These are phyloP conservation scores for Betula pendula DNA, from an alignment of 306 rosid genomes.

Conservation along the genomic window DNA sequence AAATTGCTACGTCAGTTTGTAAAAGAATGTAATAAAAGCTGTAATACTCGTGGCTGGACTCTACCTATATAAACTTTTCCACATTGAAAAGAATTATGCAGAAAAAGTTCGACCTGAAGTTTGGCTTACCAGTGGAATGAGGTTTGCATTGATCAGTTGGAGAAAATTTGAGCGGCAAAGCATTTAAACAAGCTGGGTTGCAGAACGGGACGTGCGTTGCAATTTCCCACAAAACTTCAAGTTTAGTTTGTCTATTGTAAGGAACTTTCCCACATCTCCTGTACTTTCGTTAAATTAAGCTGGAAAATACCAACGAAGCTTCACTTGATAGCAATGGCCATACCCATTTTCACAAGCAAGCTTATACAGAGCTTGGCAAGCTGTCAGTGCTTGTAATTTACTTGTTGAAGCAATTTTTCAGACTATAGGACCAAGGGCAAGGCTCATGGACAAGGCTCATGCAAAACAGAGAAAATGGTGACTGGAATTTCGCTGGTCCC, in stretches of 20 bases:
- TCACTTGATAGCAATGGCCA: not conserved
- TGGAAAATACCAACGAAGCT: not conserved
- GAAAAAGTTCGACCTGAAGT: not conserved
- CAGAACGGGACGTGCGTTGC: slow-evolving; percentile 2
- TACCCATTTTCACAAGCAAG: slow-evolving; percentile 5
- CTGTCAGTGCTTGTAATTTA: not conserved
- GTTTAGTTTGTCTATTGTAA: not conserved
- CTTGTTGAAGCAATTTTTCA: no score
- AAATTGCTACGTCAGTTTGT: no score
- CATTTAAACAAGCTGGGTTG: not conserved
- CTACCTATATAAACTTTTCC: not conserved
- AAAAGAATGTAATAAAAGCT: no score
- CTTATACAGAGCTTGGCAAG: not conserved
- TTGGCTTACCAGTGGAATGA: slow-evolving; percentile 4
- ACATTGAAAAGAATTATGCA: not conserved
- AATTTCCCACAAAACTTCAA: not conserved
- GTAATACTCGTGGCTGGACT: no score
- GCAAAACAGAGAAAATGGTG: no score
- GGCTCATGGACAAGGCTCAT: no score
- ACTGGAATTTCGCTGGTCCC: no score
- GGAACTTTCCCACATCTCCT: not conserved
- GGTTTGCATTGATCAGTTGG: not conserved
- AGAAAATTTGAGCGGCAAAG: not conserved
- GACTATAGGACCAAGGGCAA: no score
- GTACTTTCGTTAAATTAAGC: not conserved